Base-by-base conservation (phyloP, 352 stramenopile genomes). In the Globisporangium rhizosaccharum region DNA sequence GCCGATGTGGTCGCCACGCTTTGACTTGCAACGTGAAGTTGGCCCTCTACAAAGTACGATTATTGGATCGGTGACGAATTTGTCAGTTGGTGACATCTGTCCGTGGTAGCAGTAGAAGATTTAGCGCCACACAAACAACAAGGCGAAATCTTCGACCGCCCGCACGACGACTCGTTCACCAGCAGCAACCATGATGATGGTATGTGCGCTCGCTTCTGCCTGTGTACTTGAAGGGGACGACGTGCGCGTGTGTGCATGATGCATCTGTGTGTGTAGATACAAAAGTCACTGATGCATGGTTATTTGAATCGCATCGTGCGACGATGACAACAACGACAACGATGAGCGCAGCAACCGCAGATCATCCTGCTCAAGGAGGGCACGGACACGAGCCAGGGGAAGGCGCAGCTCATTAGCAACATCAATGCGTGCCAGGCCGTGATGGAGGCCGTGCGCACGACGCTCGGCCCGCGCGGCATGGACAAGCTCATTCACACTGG, bases 341-440 rank as follows among this genome's bases (percentile, higher is more conserved):
- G 18, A 39, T 9, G 49, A 47, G 47, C 15, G 37, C 65, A 93
- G 82, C 91, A 97, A 80, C 97, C 97, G 45, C 93, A 97, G 61
- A 98, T 99, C 73, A 99, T 99, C 63, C 82, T 99, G 63, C 89
- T 99, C 18, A 92, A 97, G 59, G 97, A 99, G 76, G 97, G 97
- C 75, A 99, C 97, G 30, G 97, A 99, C 85, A 98, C 94, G 37
- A 98, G 92, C 58, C 97, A 99, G 88, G 97, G 94, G 55, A 97
- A 97, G 65, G 88, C 85, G 41, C 93, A 98, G 77, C 79, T 98
- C 53, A 96, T 98, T 56, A 97, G 86, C 77, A 92, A 92, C 71
- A 91, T 91, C 66, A 91, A 92, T 63, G 82, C 83, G 23, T 91
- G 85, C 59, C 83, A 98, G 73, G 97, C 97, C 26, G 92, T 99